phyloP scores from a whole-genome alignment of 768 basidiomycete species.

The Gloeopeniophorella convolvens region DNA sequence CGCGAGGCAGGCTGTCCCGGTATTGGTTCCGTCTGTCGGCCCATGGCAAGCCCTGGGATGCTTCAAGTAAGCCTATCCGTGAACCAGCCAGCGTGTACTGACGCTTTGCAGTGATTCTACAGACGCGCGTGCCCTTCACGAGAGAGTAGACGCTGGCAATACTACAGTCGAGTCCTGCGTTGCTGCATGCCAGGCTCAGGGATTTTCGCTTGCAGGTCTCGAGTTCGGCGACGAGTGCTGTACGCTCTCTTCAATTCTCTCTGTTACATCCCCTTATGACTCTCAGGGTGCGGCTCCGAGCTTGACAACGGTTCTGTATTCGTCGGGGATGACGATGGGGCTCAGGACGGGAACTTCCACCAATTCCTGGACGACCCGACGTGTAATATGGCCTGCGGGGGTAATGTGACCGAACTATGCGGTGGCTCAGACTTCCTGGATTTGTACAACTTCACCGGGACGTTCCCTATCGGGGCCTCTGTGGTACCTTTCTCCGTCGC shows the following conservation, averaged over 20 bases:
- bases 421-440: background rate
- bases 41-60: slow-evolving; percentile 69
- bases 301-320: background rate
- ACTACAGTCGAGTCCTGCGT: slow-evolving; percentile 60
- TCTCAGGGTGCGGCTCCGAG: background rate
- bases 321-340: background rate
- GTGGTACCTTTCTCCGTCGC: background rate
- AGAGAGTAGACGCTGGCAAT: slow-evolving; percentile 36
- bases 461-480: background rate
- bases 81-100: background rate
- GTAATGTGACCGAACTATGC: background rate
- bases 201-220: slow-evolving; percentile 61
- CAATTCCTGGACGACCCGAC: too few species aligned
- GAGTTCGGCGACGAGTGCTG: slow-evolving; percentile 71
- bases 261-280: background rate
- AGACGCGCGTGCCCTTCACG: slow-evolving; percentile 30
- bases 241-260: slow-evolving; percentile 32
- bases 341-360: background rate
- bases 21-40: slow-evolving; percentile 47
- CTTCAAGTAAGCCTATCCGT: slow-evolving; percentile 43
- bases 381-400: too few species aligned
- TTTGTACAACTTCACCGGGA: background rate
- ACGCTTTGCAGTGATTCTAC: slow-evolving; percentile 28
- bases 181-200: slow-evolving; percentile 58
- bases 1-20: too few species aligned